A percentile compares a stretch with the other conserved stretches of the same genome.
Evolutionary conservation across 768 basidiomycete genomes (phyloP).

Genomic region (Termitomyces sp.): DNA sequence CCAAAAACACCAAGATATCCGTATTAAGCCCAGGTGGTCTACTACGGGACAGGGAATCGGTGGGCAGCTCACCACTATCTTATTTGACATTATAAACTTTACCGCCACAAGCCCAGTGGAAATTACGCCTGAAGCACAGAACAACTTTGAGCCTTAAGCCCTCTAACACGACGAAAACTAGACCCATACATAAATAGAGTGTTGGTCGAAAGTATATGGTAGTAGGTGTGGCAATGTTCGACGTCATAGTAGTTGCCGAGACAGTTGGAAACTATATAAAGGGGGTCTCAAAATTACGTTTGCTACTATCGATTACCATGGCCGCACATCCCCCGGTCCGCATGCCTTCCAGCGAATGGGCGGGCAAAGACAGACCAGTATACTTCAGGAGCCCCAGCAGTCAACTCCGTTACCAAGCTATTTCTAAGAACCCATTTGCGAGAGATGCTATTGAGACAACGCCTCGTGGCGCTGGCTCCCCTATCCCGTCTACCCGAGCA

Average conservation of each 20-base stretch:
- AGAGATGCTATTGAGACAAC: neutral
- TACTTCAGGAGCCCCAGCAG: neutral
- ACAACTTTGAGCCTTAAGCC: no score
- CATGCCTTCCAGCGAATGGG: conserved; percentile 8
- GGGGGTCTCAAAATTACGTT: neutral
- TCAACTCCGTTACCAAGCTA: neutral
- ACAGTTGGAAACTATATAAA: neutral
- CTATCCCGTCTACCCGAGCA: neutral
- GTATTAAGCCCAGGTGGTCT: conserved; percentile 54
- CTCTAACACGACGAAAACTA: no score
- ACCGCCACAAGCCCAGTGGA: no score
- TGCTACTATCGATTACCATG: neutral
- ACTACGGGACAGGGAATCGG: conserved; percentile 53
- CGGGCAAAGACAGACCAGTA: neutral
- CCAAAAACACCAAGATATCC: conserved; percentile 43
- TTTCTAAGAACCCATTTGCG: neutral
- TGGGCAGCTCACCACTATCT: conserved; percentile 95
- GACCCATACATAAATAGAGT: no score
- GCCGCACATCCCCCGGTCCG: neutral
- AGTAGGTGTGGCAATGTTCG: neutral
- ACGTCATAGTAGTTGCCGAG: neutral
- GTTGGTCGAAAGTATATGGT: no score
- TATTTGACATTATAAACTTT: conserved; percentile 99
- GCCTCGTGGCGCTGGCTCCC: neutral
- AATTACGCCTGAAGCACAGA: no score